Conservation (phyloP, 2,329 filamentous ascomycete species). For the Fusarium albosuccineum region DNA sequence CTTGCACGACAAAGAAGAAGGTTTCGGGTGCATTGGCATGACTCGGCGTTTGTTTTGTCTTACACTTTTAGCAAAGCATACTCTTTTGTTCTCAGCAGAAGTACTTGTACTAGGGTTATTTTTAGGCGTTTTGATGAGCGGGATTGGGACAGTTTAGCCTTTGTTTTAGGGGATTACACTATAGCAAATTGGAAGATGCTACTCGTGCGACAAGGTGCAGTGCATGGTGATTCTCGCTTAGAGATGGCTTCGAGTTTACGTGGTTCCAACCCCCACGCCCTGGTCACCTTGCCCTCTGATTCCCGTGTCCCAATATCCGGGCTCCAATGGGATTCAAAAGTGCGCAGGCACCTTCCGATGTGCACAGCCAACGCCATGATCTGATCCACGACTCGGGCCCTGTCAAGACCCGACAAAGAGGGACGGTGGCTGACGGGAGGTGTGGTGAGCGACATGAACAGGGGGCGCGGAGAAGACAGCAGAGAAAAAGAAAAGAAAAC, state of each 20-base stretch:
- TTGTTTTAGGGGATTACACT: not conserved
- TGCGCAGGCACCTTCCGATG: no score
- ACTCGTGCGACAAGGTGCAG: not conserved
- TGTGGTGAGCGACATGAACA: not conserved
- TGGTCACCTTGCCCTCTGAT: no score
- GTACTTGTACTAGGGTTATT: constrained; percentile 15
- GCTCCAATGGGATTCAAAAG: no score
- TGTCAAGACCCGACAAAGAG: constrained; percentile 4
- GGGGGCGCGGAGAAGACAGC: not conserved
- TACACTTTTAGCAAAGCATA: not conserved
- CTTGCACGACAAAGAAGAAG: constrained; percentile 17
- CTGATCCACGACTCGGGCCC: no score
- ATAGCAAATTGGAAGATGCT: constrained; percentile 16
- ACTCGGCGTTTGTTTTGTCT: constrained; percentile 21
- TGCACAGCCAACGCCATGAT: no score
- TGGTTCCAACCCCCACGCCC: no score
- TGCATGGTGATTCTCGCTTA: not conserved
- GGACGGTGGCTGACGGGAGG: constrained; percentile 1
- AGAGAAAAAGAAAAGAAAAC: not conserved
- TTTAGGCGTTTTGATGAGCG: constrained; percentile 21
- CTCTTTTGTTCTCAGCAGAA: not conserved
- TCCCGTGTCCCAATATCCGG: no score
- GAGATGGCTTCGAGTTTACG: no score
- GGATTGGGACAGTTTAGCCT: not conserved
- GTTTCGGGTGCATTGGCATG: constrained; percentile 7